Conservation (phyloP, 495 filamentous ascomycete species). For the Neurospora sp. region DNA sequence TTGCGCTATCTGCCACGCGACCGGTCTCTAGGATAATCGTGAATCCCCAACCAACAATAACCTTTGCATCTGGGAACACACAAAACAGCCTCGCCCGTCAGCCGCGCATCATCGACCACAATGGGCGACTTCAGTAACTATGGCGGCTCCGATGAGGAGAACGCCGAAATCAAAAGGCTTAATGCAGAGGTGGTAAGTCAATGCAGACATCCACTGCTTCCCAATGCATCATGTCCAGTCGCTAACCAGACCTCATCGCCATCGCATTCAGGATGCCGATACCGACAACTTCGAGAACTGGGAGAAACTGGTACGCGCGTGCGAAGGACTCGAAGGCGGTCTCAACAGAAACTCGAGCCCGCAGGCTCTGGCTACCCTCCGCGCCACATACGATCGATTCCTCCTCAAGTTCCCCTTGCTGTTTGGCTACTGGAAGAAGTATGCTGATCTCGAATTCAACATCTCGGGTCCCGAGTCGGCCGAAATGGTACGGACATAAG, state of each 20-base stretch:
- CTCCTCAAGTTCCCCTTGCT: slow-evolving; percentile 91
- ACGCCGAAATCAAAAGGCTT: slow-evolving; percentile 71
- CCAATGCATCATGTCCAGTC: not conserved
- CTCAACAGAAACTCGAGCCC: slow-evolving; percentile 95
- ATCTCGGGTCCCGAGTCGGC: slow-evolving; percentile 95
- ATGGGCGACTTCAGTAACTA: slow-evolving; percentile 48
- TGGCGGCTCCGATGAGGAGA: slow-evolving; percentile 75
- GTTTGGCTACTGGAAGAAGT: slow-evolving; percentile 99
- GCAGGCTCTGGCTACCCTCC: slow-evolving; percentile 75
- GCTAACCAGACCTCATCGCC: not conserved
- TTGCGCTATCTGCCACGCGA: not conserved
- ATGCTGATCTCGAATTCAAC: slow-evolving; percentile 94
- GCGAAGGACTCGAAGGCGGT: slow-evolving; percentile 80
- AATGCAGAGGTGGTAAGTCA: slow-evolving; percentile 67
- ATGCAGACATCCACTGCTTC: not conserved
- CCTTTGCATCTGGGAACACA: slow-evolving; percentile 2
- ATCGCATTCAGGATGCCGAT: slow-evolving; percentile 47
- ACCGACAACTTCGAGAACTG: slow-evolving; percentile 90
- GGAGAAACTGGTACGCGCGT: slow-evolving; percentile 82
- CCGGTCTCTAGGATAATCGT: not conserved
- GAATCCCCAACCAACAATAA: not conserved
- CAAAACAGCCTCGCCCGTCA: not conserved
- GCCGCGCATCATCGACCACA: not conserved
- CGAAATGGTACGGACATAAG: slow-evolving; percentile 64
- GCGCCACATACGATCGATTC: slow-evolving; percentile 83